Conservation (phyloP, 345 rosid species). For the Angophora floribunda region DNA sequence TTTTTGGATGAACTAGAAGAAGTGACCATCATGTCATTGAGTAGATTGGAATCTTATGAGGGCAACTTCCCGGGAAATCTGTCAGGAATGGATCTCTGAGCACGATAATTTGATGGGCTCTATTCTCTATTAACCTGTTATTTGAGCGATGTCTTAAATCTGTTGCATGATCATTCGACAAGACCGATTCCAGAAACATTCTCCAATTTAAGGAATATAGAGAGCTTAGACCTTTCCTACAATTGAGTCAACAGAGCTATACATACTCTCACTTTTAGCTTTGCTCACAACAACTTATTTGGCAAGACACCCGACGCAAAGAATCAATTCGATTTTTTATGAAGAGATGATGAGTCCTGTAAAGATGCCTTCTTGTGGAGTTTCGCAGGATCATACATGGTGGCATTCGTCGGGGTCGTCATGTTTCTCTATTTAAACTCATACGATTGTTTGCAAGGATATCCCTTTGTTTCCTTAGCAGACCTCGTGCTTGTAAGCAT, state of each 20-base stretch:
- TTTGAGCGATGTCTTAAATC: not conserved
- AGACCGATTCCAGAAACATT: conserved; percentile 11
- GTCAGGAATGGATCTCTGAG: not conserved
- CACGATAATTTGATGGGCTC: not conserved
- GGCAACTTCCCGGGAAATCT: not conserved
- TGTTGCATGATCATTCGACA: not conserved
- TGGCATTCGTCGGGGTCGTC: not conserved
- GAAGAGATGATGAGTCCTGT: not conserved
- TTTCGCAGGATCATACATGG: not conserved
- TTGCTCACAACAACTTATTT: too few relatives aligned
- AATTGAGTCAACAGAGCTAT: conserved; percentile 1
- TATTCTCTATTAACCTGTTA: not conserved
- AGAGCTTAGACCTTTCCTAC: conserved; percentile 21
- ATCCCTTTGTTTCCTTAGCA: not conserved
- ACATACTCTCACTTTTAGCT: not conserved
- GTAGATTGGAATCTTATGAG: not conserved
- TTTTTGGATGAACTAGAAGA: not conserved
- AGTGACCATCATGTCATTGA: not conserved
- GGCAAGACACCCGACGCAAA: not conserved
- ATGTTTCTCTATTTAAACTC: not conserved
- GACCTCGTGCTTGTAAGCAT: not conserved
- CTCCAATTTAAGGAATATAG: conserved; percentile 7
- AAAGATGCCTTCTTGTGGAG: not conserved
- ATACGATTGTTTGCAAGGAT: not conserved
- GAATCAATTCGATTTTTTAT: not conserved